phyloP scores from a whole-genome alignment of 768 basidiomycete genomes.

The Suillus hirtellus region DNA sequence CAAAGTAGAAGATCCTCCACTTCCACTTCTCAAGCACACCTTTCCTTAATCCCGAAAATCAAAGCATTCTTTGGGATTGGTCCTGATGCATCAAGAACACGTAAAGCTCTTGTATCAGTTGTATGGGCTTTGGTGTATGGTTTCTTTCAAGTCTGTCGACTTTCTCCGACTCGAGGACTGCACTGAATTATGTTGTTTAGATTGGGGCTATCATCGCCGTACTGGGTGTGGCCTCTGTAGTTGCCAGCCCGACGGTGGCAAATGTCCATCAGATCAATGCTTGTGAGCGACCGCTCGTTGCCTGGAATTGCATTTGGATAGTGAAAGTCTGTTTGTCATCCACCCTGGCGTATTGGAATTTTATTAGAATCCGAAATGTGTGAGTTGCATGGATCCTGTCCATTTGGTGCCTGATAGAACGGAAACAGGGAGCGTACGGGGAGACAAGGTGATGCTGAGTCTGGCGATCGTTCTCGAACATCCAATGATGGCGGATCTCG shows the following conservation, averaged over 20 bases:
- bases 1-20: constrained; percentile 3
- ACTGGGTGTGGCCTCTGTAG: constrained; percentile 46
- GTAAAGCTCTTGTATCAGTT: constrained; percentile 55
- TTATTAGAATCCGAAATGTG: constrained; percentile 35
- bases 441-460: constrained; percentile 28
- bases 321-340: constrained; percentile 51
- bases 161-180: neutral
- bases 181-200: constrained; percentile 35
- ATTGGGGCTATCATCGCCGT: constrained; percentile 51
- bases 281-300: constrained; percentile 63
- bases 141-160: constrained; percentile 49
- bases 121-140: constrained; percentile 53
- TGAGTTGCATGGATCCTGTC: constrained; percentile 18
- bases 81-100: constrained; percentile 46
- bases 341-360: constrained; percentile 59
- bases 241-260: constrained; percentile 44
- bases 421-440: constrained; percentile 23
- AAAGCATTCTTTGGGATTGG: constrained; percentile 55
- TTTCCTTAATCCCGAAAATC: constrained; percentile 24
- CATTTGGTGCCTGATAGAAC: constrained; percentile 13
- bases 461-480: constrained; percentile 28
- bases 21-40: constrained; percentile 4
- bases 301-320: constrained; percentile 69
- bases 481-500: constrained; percentile 11
- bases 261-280: constrained; percentile 56